phyloP scores from a whole-genome alignment of 2,329 filamentous ascomycete species.

The Alternaria alternata region DNA sequence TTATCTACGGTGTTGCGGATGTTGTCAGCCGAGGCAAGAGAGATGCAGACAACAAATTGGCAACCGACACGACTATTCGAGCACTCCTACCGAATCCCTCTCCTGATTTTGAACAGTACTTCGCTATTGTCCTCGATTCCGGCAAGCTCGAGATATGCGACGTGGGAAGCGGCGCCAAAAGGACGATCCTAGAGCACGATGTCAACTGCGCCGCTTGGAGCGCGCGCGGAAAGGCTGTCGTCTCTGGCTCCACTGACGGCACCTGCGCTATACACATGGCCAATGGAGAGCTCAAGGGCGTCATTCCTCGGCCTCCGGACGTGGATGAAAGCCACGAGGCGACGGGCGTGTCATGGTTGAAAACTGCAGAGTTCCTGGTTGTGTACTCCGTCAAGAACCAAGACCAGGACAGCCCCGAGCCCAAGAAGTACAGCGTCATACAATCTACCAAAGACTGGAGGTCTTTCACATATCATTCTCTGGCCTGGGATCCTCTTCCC shows the following conservation, averaged over 20 bases:
- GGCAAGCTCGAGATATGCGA: conserved; percentile 88
- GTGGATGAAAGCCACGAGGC: conserved; percentile 69
- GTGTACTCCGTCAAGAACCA: conserved; percentile 65
- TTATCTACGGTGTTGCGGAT: conserved; percentile 77
- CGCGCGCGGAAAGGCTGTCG: conserved; percentile 87
- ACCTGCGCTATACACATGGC: conserved; percentile 84
- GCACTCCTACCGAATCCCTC: conserved; percentile 82
- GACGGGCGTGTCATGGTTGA: conserved; percentile 84
- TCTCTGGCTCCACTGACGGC: conserved; percentile 84
- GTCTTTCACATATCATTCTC: conserved; percentile 74
- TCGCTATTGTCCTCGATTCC: conserved; percentile 80
- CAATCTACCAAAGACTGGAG: conserved; percentile 68
- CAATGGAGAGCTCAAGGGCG: conserved; percentile 76
- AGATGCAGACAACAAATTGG: conserved; percentile 75
- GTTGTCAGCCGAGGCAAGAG: conserved; percentile 68
- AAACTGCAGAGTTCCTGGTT: conserved; percentile 83
- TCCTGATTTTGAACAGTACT: conserved; percentile 73
- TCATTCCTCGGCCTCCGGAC: conserved; percentile 78
- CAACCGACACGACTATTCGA: conserved; percentile 77
- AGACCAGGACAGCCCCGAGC: conserved; percentile 58
- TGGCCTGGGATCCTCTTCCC: conserved; percentile 63
- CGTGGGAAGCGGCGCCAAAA: conserved; percentile 65
- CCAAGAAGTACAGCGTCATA: conserved; percentile 77
- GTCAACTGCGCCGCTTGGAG: conserved; percentile 93
- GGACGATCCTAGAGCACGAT: conserved; percentile 70